Evolutionary conservation across 352 stramenopile genomes (phyloP).

Genomic region (Pythium biforme): DNA sequence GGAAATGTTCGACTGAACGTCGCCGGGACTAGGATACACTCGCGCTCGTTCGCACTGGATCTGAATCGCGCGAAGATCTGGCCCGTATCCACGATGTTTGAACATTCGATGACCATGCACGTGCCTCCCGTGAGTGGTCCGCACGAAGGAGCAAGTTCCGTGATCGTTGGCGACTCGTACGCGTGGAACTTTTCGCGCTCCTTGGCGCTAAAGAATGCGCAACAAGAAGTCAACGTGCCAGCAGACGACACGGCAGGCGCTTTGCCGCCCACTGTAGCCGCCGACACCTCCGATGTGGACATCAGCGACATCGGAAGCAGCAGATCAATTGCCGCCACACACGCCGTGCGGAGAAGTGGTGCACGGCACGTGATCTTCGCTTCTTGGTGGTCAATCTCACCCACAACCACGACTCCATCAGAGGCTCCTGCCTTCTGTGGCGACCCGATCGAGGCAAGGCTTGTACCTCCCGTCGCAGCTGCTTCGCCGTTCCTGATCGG

Average conservation of each 20-base stretch:
- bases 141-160: constrained; percentile 54
- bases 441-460: neutral
- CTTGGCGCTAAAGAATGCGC: constrained; percentile 36
- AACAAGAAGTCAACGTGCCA: constrained; percentile 5
- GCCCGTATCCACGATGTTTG: constrained; percentile 64
- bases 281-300: neutral
- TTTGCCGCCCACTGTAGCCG: neutral
- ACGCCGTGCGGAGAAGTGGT: constrained; percentile 45
- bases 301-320: constrained; percentile 31
- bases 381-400: constrained; percentile 55
- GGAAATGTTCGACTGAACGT: constrained; percentile 58
- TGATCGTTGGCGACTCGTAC: constrained; percentile 71
- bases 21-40: constrained; percentile 58
- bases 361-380: constrained; percentile 50
- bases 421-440: neutral
- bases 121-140: constrained; percentile 54
- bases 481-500: constrained; percentile 25
- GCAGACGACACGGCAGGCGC: neutral
- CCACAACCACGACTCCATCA: constrained; percentile 38
- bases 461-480: neutral
- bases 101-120: constrained; percentile 55
- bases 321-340: constrained; percentile 44
- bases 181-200: constrained; percentile 63
- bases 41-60: constrained; percentile 54
- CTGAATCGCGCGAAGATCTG: constrained; percentile 80